Evolutionary conservation across 208 protist genomes (phyloP).

Genomic region (Wallacemonas sp.): DNA sequence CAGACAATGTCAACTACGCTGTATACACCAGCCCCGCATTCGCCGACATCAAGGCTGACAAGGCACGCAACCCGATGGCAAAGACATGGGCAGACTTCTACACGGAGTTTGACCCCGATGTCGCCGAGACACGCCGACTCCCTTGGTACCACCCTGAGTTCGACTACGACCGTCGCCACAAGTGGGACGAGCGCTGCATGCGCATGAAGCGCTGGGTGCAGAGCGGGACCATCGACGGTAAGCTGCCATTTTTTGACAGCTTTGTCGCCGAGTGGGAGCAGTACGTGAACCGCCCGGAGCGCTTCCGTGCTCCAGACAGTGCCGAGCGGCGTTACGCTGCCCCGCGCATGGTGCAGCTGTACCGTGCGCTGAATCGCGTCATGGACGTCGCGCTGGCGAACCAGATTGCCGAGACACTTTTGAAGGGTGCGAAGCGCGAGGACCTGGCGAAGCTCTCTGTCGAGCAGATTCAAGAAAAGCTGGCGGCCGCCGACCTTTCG

Average conservation of each 20-base stretch:
- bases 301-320: constrained; percentile 72
- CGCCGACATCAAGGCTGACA: constrained; percentile 67
- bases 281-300: constrained; percentile 88
- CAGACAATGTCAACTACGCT: constrained; percentile 78
- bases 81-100: constrained; percentile 89
- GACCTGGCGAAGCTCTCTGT: constrained; percentile 41
- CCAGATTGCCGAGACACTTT: constrained; percentile 41
- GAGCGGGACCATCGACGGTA: constrained; percentile 83
- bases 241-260: constrained; percentile 83
- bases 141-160: constrained; percentile 91
- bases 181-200: constrained; percentile 93
- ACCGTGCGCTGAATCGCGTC: constrained; percentile 73
- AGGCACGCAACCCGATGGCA: constrained; percentile 81
- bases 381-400: constrained; percentile 87
- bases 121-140: constrained; percentile 78
- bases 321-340: constrained; percentile 81
- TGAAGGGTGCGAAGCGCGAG: constrained; percentile 19
- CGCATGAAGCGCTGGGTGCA: constrained; percentile 92
- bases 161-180: constrained; percentile 89
- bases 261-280: constrained; percentile 90
- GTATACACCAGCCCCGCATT: constrained; percentile 76
- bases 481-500: constrained; percentile 51
- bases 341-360: constrained; percentile 89
- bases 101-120: constrained; percentile 81
- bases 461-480: constrained; percentile 53